A percentile compares a stretch with the other conserved stretches of the same genome.
Conservation (phyloP, 2,329 filamentous ascomycete species). For the Chrysosporium queenslandicum region DNA sequence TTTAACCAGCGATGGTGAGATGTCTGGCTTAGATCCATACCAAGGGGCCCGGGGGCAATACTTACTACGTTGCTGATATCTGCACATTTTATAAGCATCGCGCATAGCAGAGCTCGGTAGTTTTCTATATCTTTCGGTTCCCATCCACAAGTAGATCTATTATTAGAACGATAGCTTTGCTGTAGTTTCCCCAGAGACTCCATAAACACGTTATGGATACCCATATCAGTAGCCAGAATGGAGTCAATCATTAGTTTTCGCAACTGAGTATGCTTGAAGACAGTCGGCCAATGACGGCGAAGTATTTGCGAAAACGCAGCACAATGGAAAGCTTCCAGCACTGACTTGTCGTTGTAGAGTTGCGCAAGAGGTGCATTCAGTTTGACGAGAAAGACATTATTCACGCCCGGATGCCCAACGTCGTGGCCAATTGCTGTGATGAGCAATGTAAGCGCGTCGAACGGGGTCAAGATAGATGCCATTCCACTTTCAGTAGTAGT, state of each 20-base stretch:
- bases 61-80: constrained; percentile 96
- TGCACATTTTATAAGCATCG: constrained; percentile 90
- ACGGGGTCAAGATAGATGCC: constrained; percentile 65
- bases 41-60: constrained; percentile 22
- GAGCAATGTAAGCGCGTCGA: constrained; percentile 79
- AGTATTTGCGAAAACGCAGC: constrained; percentile 95
- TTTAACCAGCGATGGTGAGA: constrained; percentile 13
- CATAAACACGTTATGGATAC: constrained; percentile 95
- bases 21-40: constrained; percentile 16
- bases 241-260: constrained; percentile 89
- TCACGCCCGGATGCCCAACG: constrained; percentile 93
- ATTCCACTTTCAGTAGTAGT: constrained; percentile 49
- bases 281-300: constrained; percentile 77
- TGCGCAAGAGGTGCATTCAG: constrained; percentile 88
- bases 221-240: constrained; percentile 97
- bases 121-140: constrained; percentile 64
- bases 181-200: constrained; percentile 71
- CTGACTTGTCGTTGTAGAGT: constrained; percentile 92
- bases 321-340: constrained; percentile 94
- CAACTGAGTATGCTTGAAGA: constrained; percentile 68
- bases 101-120: constrained; percentile 71
- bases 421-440: constrained; percentile 97
- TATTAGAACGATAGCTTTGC: constrained; percentile 60
- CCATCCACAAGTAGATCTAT: constrained; percentile 59
- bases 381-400: constrained; percentile 89